Conservation (phyloP, 2,329 filamentous ascomycete species). For the Penicillium sp. region DNA sequence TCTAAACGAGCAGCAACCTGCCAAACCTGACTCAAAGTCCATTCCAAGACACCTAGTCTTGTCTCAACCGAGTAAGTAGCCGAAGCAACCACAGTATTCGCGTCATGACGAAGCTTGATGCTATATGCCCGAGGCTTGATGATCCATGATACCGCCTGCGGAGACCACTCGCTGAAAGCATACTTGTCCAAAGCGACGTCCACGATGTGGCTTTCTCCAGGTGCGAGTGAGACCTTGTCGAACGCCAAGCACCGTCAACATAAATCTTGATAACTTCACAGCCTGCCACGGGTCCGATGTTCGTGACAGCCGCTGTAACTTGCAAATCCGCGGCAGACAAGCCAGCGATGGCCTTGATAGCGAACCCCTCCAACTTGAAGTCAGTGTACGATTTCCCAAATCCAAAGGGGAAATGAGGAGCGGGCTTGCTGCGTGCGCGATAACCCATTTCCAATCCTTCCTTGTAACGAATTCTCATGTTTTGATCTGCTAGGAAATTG, state of each 20-base stretch:
- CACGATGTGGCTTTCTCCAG: neutral
- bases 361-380: neutral
- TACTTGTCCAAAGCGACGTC: conserved; percentile 1
- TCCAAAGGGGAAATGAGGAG: neutral
- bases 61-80: neutral
- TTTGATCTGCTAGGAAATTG: neutral
- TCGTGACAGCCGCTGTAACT: neutral
- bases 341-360: neutral
- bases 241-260: neutral
- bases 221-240: neutral
- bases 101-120: neutral
- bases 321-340: neutral
- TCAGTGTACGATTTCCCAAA: neutral
- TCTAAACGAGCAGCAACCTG: neutral
- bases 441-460: neutral
- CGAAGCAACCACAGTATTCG: neutral
- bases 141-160: neutral
- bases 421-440: neutral
- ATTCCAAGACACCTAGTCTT: neutral
- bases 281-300: neutral
- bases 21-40: neutral
- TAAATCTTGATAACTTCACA: neutral
- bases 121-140: neutral
- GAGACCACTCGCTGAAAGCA: neutral
- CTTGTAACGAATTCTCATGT: neutral